Base-by-base conservation (phyloP, 495 filamentous ascomycete species). In the Penicillium desertorum region DNA sequence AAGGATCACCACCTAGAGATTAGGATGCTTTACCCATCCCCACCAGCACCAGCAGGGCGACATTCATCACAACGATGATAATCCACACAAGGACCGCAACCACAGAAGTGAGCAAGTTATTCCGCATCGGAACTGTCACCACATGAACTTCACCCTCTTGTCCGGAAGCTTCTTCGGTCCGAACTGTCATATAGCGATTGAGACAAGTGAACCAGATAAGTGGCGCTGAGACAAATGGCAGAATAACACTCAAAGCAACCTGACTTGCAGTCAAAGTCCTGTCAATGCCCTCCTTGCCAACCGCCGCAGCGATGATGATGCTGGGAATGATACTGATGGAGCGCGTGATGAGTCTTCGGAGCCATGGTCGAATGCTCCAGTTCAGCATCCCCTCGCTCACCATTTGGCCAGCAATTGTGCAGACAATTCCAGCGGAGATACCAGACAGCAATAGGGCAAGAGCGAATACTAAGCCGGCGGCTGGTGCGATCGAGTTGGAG, bases 121-220 rank as follows among this genome's bases (percentile, higher is more conserved):
- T 91, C 32, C 78, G 76, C 84, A 89, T 85, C 43, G 75, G 76
- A 5, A 83, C 72, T 12, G 58, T 71, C 14, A 72, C 71, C 29
- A 69, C 57, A 3, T 61, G 54, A 3, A 64, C 52, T 23, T 66
- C 61, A 36, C 57, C 58, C 34, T 72, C 70, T 19, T 57, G 69
- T 29, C 62, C 61, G 30, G 58, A 59, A 19, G 66, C 63, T 12
- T 62, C 60, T 29, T 67, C 64, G 7, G 67, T 63, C 14, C 71
- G 64, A 6, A 90, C 90, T 22, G 81, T 88, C 92, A 96, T 96
- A 67, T 89, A 94, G 60, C 83, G 81, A 57, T 87, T 86, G 44
- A 86, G 78, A 57, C 88, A 90, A 1, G 92, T 96, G 63, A 96
- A 96, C 68, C 86, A 96, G 60, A 96, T 88, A 20, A 96, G 73